Conservation (phyloP, 768 basidiomycete genomes). For the Boletus patriciae region DNA sequence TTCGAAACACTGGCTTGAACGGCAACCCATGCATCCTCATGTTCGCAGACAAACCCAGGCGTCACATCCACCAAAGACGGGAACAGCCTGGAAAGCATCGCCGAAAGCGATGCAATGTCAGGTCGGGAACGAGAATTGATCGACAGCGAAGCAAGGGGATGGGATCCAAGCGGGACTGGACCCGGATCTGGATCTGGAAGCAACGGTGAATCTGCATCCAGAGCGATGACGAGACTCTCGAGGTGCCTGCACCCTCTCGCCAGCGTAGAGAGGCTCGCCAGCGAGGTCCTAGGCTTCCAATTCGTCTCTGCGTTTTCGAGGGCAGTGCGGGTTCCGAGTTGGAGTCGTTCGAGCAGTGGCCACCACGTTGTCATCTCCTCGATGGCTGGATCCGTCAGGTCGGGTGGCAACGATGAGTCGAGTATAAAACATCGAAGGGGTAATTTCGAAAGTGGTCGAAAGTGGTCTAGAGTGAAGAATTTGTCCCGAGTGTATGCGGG, state of each 20-base stretch:
- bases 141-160: constrained; percentile 36
- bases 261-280: constrained; percentile 18
- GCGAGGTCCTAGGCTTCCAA: constrained; percentile 22
- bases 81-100: constrained; percentile 38
- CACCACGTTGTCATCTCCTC: constrained; percentile 43
- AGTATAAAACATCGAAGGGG: constrained; percentile 38
- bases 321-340: constrained; percentile 37
- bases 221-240: constrained; percentile 17
- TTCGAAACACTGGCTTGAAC: constrained; percentile 13
- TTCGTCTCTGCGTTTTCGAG: constrained; percentile 21
- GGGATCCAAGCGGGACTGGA: not conserved
- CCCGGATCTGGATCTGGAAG: not conserved
- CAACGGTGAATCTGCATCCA: constrained; percentile 10
- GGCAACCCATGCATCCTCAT: constrained; percentile 33
- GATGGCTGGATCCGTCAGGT: constrained; percentile 40
- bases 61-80: constrained; percentile 39
- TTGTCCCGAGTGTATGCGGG: constrained; percentile 13
- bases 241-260: constrained; percentile 20
- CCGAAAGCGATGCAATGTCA: constrained; percentile 29
- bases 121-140: constrained; percentile 35
- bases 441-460: constrained; percentile 38
- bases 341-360: constrained; percentile 45
- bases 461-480: constrained; percentile 29
- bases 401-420: constrained; percentile 42
- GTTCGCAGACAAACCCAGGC: constrained; percentile 32